phyloP scores from a whole-genome alignment of 1,139 yeast genomes.

The Kazachstania sp. region DNA sequence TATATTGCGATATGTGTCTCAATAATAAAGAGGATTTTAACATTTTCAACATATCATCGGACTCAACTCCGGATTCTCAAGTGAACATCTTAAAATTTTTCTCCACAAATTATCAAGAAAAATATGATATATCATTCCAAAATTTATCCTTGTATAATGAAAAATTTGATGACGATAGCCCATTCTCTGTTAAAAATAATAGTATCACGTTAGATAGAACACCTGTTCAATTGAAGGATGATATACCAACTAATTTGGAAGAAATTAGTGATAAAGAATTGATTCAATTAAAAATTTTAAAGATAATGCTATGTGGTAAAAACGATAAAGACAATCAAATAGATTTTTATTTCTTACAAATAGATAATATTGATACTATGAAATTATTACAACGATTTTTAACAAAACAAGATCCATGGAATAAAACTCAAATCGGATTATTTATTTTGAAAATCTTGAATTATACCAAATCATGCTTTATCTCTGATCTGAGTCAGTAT shows the following conservation, averaged over 20 bases:
- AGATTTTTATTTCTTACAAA: conserved; percentile 24
- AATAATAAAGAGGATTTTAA: conserved; percentile 17
- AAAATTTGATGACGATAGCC: conserved; percentile 3
- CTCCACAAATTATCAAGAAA: conserved; percentile 1
- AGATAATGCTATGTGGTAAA: conserved; percentile 15
- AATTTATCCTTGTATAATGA: conserved; percentile 8
- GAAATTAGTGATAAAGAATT: not conserved
- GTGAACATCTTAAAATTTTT: conserved; percentile 8
- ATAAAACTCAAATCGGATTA: conserved; percentile 20
- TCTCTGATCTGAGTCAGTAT: conserved; percentile 10
- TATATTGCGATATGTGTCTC: conserved; percentile 26
- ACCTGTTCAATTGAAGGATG: conserved; percentile 3
- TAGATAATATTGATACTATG: conserved; percentile 16
- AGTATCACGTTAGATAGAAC: conserved; percentile 6
- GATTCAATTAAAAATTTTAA: conserved; percentile 21
- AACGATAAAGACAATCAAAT: conserved; percentile 4
- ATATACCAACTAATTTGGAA: conserved; percentile 1
- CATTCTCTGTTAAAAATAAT: conserved; percentile 7
- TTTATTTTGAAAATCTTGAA: conserved; percentile 21
- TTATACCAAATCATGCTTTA: conserved; percentile 21
- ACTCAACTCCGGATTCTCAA: conserved; percentile 14
- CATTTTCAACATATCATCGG: conserved; percentile 20
- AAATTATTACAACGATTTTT: conserved; percentile 10
- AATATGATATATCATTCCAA: conserved; percentile 7
- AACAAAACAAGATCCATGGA: conserved; percentile 5